These are phyloP conservation scores for Penicillium glabrum DNA, from an alignment of 2,329 filamentous ascomycete genomes.

Conservation along the genomic window DNA sequence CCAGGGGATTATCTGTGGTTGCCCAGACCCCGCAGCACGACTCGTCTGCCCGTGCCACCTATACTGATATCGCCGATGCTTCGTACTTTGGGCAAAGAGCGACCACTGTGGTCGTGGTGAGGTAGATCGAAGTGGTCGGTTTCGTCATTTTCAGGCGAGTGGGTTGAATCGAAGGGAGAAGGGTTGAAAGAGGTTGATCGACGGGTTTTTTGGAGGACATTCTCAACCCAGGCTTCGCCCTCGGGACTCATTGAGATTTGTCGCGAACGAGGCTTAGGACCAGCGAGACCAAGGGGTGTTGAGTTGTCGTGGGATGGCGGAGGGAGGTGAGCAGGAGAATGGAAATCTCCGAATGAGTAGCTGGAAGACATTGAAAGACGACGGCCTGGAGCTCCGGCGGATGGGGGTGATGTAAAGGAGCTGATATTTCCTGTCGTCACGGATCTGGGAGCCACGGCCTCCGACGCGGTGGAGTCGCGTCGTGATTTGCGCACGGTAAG, in stretches of 20 bases:
- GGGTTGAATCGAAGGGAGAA: conserved; percentile 23
- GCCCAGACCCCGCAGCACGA: conserved; percentile 38
- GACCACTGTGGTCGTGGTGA: conserved; percentile 7
- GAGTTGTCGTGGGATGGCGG: conserved; percentile 21
- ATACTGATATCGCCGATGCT: conserved; percentile 43
- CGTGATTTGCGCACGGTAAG: conserved; percentile 40
- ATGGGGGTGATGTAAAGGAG: conserved; percentile 30
- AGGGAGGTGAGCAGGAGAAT: conserved; percentile 26
- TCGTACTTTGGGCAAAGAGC: conserved; percentile 30
- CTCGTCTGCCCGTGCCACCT: conserved; percentile 37
- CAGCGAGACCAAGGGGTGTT: conserved; percentile 47
- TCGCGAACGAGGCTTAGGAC: conserved; percentile 42
- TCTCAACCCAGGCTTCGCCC: conserved; percentile 50
- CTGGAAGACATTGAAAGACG: conserved; percentile 40
- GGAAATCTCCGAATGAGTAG: conserved; percentile 32
- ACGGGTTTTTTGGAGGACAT: conserved; percentile 46
- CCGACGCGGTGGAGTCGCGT: conserved; percentile 37
- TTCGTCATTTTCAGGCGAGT: conserved; percentile 6
- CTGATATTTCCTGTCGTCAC: conserved; percentile 29
- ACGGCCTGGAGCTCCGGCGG: conserved; percentile 26
- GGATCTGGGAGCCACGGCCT: conserved; percentile 27
- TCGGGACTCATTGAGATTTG: conserved; percentile 44
- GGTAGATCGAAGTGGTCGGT: conserved; percentile 15
- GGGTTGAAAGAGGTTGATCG: conserved; percentile 35
- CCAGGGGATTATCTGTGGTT: conserved; percentile 18